Base-by-base conservation (phyloP, 1,284 basidiomycete species). In the Ceratobasidium sp. region DNA sequence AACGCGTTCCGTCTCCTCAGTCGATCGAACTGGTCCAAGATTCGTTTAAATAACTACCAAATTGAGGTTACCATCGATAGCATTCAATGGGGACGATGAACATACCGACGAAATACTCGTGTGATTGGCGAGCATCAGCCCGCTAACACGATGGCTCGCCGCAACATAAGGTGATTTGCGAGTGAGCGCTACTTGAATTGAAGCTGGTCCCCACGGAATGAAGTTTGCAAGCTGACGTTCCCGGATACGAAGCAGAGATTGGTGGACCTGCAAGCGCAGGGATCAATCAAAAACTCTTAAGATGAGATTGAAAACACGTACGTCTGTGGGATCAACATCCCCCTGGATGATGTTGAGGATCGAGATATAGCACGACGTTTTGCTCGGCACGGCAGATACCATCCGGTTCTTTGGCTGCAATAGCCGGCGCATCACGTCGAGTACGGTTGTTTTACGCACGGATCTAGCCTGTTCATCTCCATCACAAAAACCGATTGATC, bases 291-390 rank as follows among this genome's bases (percentile, higher is more conserved):
- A 39, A 39, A 34, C 34, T 34, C 8, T 41, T 9, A 31, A 59
- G 48, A 16, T 24, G 19, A 74, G 31, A 53, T 37, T 39, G 51
- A 69, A 64, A 16, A 48, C 16, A 80, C 87, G 77, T 79, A 98
- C 98, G 81, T 99, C 98, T 22, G 95, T 96, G 5, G 98, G 96
- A 81, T 99, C 97, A 8, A 99, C 95, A 78, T 99, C 97, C 46
- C 97, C 96, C 81, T 98, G 95, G 77, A 99, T 99, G 81, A 99
- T 98, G 83, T 99, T 98, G 78, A 99, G 86, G 79, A 97, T 97
- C 43, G 96, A 98, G 79, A 99, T 97, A 83, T 98, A 99, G 81
- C 96, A 98, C 0, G 93, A 92, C 0, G 91, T 92, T 81, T 95
- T 95, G 81, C 92, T 95, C 1, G 94, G 92, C 29, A 89, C 90